Base-by-base conservation (phyloP, 75 land plant species). In the Selaginella moellendorffii region DNA sequence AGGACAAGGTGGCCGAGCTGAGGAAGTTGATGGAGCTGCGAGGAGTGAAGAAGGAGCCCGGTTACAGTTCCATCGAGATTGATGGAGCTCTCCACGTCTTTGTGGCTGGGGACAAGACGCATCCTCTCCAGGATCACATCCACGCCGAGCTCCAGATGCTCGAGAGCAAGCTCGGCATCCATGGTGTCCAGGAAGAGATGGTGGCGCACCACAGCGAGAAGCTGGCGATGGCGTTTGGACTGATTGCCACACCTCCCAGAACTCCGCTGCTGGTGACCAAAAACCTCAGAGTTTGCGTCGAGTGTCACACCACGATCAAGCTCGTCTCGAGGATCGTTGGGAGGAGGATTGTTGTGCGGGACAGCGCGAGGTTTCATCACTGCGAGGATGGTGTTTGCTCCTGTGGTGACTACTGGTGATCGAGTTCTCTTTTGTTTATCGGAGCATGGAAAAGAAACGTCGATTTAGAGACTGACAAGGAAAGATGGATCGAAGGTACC, bases 271-370 rank as follows among this genome's bases (percentile, higher is more conserved):
- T 19, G 8, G 9, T 56, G 5, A 56, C n/a, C n/a, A 56, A 56
- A 21, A 56, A 56, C 59, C 23, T 56, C n/a, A 19, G 59, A 19
- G 59, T 21, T 8, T 56, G 59, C n/a, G 25, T 24, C 8, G 59
- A 56, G 5, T 56, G 59, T 24, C 59, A 56, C 59, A 8, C 8
- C 9, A 19, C 59, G n/a, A 25, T 24, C 24, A 56, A 56, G 59
- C 24, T 56, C 59, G n/a, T 56, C 59, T 56, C 59, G 17, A 56
- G n/a, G 59, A 56, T 56, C 9, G 59, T 56, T 8, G 59, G 25
- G n/a, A 19, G 59, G 21, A 25, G 24, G 24, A 56, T 56, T 56
- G 59, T 56, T 8, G 59, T 56, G 59, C 5, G 59, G 21, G 59
- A 56, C n/a, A 2, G 25, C 59, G 9, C 8, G 5, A 19, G 59